A percentile compares a stretch with the other conserved stretches of the same genome.
phyloP scores from a whole-genome alignment of 163 green algal species.

The Scenedesmus sp. region DNA sequence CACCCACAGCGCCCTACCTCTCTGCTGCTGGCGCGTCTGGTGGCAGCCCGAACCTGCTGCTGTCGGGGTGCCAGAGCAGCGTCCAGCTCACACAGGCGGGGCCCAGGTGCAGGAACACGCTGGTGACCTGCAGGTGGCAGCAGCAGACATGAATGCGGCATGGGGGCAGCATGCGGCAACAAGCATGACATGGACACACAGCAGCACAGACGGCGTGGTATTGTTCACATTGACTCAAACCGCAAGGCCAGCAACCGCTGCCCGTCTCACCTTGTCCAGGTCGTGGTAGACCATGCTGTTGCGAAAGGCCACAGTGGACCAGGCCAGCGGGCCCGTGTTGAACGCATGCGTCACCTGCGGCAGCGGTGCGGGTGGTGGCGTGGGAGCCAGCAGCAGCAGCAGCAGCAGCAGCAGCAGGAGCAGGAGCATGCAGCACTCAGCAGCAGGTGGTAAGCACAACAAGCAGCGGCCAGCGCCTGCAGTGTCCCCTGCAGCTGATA shows the following conservation, averaged over 20 bases:
- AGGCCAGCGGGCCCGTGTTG: constrained; percentile 79
- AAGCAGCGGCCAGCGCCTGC: no score
- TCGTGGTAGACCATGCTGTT: constrained; percentile 88
- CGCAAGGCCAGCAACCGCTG: neutral
- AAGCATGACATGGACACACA: no score
- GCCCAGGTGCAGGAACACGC: constrained; percentile 78
- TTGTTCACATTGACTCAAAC: neutral
- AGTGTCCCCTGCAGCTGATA: no score
- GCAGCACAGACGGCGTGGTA: no score
- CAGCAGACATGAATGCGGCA: constrained; percentile 63
- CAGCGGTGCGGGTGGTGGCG: neutral
- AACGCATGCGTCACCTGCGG: constrained; percentile 79
- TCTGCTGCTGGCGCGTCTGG: constrained; percentile 28
- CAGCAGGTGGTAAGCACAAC: neutral
- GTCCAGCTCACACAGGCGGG: constrained; percentile 76
- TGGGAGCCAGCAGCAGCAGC: neutral
- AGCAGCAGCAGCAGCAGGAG: neutral
- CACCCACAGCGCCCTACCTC: neutral
- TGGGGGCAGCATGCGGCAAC: no score
- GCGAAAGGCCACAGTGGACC: constrained; percentile 82
- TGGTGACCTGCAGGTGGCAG: constrained; percentile 70
- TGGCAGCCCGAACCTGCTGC: constrained; percentile 45
- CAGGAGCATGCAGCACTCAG: neutral
- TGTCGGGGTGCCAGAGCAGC: constrained; percentile 64
- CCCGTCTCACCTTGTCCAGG: constrained; percentile 75